These are phyloP conservation scores for Cicer cuneatum DNA, from an alignment of 306 rosid species.

Conservation along the genomic window DNA sequence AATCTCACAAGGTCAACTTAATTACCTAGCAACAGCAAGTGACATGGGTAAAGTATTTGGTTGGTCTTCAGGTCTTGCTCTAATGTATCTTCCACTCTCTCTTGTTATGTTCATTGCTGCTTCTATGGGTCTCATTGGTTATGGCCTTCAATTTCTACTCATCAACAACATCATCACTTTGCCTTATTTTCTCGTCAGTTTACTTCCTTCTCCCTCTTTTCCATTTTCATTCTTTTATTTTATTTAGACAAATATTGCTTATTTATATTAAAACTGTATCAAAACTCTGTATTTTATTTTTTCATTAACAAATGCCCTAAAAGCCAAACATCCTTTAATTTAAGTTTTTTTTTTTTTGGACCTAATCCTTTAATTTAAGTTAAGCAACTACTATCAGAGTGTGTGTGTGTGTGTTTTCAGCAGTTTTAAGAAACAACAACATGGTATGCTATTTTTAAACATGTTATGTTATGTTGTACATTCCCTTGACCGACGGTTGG, in stretches of 20 bases:
- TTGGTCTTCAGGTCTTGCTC: slow-evolving; percentile 90
- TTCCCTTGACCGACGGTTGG: too few species aligned
- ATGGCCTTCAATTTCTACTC: slow-evolving; percentile 89
- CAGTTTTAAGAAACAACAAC: not conserved
- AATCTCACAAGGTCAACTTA: slow-evolving; percentile 81
- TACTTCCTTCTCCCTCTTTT: not conserved
- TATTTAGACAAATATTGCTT: too few species aligned
- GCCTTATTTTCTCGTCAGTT: slow-evolving; percentile 76
- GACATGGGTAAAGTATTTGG: slow-evolving; percentile 88
- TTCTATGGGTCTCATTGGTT: slow-evolving; percentile 70
- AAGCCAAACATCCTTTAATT: too few species aligned
- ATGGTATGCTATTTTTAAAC: not conserved
- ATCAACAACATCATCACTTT: slow-evolving; percentile 57
- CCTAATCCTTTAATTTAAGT: not conserved
- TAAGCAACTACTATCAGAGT: not conserved
- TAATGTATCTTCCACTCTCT: slow-evolving; percentile 66
- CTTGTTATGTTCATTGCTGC: slow-evolving; percentile 76
- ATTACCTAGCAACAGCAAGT: slow-evolving; percentile 83
- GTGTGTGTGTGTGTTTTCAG: not conserved
- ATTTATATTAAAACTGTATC: too few species aligned
- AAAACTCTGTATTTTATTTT: too few species aligned
- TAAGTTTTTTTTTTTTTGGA: too few species aligned
- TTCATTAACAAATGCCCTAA: too few species aligned
- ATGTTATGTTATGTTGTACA: too few species aligned
- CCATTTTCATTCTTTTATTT: not conserved